Evolutionary conservation across 352 stramenopile genomes (phyloP).

Genomic region (Pythium monospermum): DNA sequence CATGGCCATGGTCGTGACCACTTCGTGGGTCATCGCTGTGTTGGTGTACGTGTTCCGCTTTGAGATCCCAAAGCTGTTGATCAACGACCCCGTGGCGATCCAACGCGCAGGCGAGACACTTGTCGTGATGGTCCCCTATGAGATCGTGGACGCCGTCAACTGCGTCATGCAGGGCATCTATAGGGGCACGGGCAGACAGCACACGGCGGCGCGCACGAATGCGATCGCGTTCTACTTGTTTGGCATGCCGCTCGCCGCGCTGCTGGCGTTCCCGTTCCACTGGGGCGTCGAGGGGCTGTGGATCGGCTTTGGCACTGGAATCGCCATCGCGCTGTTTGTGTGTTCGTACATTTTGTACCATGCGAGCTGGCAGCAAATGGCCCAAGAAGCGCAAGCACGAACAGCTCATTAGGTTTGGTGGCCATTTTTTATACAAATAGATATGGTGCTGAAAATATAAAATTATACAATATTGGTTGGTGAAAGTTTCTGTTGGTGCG

Average conservation of each 20-base stretch:
- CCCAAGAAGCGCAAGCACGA: conserved; percentile 36
- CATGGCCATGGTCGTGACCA: conserved; percentile 33
- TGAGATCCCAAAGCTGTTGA: conserved; percentile 45
- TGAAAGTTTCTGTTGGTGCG: too few species aligned
- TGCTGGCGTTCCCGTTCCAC: conserved; percentile 50
- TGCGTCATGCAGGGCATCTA: conserved; percentile 75
- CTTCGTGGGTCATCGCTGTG: conserved; percentile 32
- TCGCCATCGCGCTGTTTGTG: conserved; percentile 34
- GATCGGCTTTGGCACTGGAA: conserved; percentile 62
- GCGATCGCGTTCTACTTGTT: conserved; percentile 77
- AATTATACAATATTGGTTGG: too few species aligned
- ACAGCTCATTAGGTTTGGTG: conserved; percentile 43
- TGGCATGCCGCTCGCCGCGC: conserved; percentile 57
- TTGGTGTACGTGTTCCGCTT: conserved; percentile 38
- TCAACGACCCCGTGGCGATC: conserved; percentile 47
- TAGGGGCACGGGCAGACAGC: conserved; percentile 59
- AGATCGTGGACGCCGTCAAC: conserved; percentile 76
- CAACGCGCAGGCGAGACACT: conserved; percentile 43
- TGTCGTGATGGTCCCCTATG: conserved; percentile 63
- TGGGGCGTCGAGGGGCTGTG: conserved; percentile 68
- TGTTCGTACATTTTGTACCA: conserved; percentile 44
- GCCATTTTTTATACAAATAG: too few species aligned
- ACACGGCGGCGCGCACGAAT: conserved; percentile 67
- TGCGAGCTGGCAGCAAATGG: conserved; percentile 59
- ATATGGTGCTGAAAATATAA: too few species aligned